These are phyloP conservation scores for Spongospora subterranea DNA, from an alignment of 208 protist species.

Conservation along the genomic window DNA sequence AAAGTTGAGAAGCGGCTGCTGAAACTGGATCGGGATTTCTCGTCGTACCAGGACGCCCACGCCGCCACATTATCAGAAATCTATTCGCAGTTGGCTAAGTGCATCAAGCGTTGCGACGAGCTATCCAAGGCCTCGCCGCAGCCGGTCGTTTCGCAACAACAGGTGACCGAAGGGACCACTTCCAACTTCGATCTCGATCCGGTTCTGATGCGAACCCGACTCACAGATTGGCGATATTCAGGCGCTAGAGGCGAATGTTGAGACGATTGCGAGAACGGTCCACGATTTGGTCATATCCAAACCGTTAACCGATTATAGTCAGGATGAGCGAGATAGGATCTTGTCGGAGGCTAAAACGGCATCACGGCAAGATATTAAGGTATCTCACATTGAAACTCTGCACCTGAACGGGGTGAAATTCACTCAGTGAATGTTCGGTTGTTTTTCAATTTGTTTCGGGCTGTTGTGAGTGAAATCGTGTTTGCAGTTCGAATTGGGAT, in stretches of 20 bases:
- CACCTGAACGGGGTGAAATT: no score
- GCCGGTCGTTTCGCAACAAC: background rate
- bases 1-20: background rate
- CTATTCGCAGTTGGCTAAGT: background rate
- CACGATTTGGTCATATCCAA: background rate
- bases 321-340: background rate
- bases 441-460: no score
- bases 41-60: constrained; percentile 28
- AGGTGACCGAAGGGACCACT: background rate
- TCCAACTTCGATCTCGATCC: no score
- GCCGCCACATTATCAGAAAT: background rate
- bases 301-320: background rate
- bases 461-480: no score
- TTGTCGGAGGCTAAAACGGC: background rate
- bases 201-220: no score
- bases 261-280: constrained; percentile 33
- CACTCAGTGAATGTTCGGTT: no score
- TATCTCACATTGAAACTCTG: no score
- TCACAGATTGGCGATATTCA: background rate
- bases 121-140: background rate
- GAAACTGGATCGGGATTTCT: constrained; percentile 28
- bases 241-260: constrained; percentile 51
- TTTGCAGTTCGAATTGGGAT: no score
- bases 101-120: constrained; percentile 14
- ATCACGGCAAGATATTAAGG: background rate